These are phyloP conservation scores for Phytophthora ohioensis DNA, from an alignment of 352 stramenopile genomes.

Conservation along the genomic window DNA sequence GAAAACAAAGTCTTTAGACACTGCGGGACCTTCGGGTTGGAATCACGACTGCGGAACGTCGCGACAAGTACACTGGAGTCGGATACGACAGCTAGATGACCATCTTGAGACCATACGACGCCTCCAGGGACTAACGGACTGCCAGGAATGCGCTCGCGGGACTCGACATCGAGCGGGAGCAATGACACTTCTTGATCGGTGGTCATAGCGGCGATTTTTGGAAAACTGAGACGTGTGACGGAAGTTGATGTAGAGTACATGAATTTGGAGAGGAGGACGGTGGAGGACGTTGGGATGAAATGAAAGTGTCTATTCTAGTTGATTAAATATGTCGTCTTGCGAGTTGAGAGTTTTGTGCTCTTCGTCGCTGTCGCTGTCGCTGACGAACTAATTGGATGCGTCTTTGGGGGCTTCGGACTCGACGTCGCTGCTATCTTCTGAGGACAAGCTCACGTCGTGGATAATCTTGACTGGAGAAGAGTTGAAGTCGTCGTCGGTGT, in stretches of 20 bases:
- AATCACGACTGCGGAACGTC: conserved; percentile 85
- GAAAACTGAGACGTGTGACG: conserved; percentile 29
- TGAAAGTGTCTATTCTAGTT: conserved; percentile 20
- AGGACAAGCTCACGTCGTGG: conserved; percentile 1
- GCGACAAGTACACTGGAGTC: conserved; percentile 82
- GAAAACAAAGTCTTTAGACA: conserved; percentile 89
- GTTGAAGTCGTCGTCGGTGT: conserved; percentile 10
- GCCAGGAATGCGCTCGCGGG: conserved; percentile 79
- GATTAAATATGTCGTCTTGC: conserved; percentile 38
- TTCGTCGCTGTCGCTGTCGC: conserved; percentile 14
- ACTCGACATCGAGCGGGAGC: conserved; percentile 40
- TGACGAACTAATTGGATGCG: conserved; percentile 7
- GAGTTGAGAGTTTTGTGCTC: not conserved
- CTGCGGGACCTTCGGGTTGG: conserved; percentile 71
- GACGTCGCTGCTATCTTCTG: conserved; percentile 7
- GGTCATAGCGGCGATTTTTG: conserved; percentile 23
- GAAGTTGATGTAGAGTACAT: conserved; percentile 18
- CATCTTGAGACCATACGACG: conserved; percentile 78
- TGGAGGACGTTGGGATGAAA: not conserved
- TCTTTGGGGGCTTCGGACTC: not conserved
- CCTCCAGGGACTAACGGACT: conserved; percentile 74
- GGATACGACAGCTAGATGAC: conserved; percentile 73
- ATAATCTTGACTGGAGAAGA: not conserved
- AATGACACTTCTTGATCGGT: conserved; percentile 27
- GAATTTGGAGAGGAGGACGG: not conserved